Evolutionary conservation across 2,329 filamentous ascomycete species (phyloP), one percentile per base, ranked within the genome.

Genomic region (Tolypocladium paradoxum): DNA sequence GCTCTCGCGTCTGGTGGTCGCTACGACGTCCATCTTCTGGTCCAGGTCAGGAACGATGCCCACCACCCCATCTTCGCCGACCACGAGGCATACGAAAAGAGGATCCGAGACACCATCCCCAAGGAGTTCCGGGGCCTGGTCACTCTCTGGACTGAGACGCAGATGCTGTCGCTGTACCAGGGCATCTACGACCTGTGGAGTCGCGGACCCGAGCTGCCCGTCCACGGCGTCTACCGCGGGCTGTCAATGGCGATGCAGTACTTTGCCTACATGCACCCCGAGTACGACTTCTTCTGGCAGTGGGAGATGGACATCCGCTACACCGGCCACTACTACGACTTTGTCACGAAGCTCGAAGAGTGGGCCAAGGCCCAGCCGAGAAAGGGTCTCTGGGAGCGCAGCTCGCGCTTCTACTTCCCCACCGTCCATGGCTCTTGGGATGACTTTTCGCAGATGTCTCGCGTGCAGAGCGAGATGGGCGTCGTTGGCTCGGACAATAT

Each of bases 221-320:
- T 96, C 1, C 91, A 97, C 66, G 91, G 91, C 20, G 90, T 95
- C 9, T 97, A 97, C 71, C 87, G 93, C 51, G 91, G 89, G 52
- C 82, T 93, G 11, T 90, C 90, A 62, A 95, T 97, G 89, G 90
- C 91, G 0, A 84, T 97, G 74, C 91, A 96, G 64, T 88, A 92
- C 68, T 97, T 97, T 66, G 88, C 91, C 6, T 84, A 91, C 64
- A 80, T 83, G 62, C 90, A 96, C 68, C 87, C 88, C 1, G 90
- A 95, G 67, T 96, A 91, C 64, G 89, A 95, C 48, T 88, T 84
- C 70, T 90, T 90, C 69, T 96, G 90, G 90, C 88, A 95, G 60
- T 95, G 90, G 88, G 90, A 96, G 68, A 92, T 95, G 85, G 90
- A 96, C 63, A 83, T 91, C 46, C 84, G 90, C 33, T 95, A 95